Evolutionary conservation across 2,329 filamentous ascomycete genomes (phyloP).

Genomic region (Apiospora hydei): DNA sequence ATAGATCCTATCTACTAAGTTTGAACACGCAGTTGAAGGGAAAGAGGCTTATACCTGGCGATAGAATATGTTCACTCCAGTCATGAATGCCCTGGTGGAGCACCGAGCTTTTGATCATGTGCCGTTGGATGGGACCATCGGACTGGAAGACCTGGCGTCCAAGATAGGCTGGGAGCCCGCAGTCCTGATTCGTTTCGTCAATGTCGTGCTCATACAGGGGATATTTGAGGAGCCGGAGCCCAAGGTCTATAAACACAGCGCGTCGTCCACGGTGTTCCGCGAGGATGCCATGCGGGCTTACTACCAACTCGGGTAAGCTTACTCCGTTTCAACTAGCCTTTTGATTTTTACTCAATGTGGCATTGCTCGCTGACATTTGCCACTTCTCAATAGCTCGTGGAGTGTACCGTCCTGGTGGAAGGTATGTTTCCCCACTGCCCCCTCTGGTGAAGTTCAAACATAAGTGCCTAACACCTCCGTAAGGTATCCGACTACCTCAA

Average conservation of each 20-base stretch:
- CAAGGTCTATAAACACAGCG: conserved; percentile 24
- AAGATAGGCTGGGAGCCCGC: conserved; percentile 18
- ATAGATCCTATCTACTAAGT: no score
- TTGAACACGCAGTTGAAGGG: no score
- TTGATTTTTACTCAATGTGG: neutral
- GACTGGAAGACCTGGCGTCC: conserved; percentile 14
- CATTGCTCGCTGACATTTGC: neutral
- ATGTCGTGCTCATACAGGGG: conserved; percentile 20
- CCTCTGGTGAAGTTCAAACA: no score
- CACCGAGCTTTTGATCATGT: conserved; percentile 24
- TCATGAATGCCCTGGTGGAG: conserved; percentile 24
- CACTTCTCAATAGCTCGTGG: neutral
- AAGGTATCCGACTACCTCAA: conserved; percentile 40
- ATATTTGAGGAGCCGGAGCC: conserved; percentile 24
- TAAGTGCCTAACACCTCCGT: neutral
- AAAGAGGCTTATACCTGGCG: neutral
- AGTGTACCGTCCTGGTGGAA: conserved; percentile 25
- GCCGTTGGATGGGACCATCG: conserved; percentile 12
- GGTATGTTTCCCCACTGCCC: neutral
- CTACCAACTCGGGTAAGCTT: conserved; percentile 24
- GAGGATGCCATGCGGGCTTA: conserved; percentile 11
- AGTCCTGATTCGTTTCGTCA: conserved; percentile 24
- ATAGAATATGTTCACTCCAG: conserved; percentile 19
- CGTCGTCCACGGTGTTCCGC: conserved; percentile 16
- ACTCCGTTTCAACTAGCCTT: neutral